These are phyloP conservation scores for Rhexocercosporidium sp. DNA, from an alignment of 2,329 filamentous ascomycete genomes.

Conservation along the genomic window DNA sequence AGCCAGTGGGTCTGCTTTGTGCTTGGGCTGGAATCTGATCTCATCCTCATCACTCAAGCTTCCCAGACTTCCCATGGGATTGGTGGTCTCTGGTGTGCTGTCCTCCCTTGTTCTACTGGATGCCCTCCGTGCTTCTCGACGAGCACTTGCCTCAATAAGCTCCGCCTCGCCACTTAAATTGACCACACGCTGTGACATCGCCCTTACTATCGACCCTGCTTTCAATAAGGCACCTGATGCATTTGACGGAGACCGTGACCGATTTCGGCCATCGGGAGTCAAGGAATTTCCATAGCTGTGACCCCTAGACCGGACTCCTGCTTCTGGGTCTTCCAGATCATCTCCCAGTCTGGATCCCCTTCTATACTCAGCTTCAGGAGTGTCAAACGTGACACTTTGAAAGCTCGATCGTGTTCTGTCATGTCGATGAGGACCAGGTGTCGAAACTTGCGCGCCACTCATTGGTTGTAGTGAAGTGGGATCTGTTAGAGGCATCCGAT, in stretches of 20 bases:
- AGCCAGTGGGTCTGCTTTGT: conserved; percentile 43
- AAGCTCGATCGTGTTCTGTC: conserved; percentile 53
- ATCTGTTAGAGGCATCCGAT: conserved; percentile 64
- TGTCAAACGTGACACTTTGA: conserved; percentile 58
- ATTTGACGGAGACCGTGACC: conserved; percentile 65
- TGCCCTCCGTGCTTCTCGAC: conserved; percentile 35
- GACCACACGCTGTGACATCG: conserved; percentile 96
- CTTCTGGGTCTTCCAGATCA: conserved; percentile 64
- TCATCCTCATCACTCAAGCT: conserved; percentile 37
- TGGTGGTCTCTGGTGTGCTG: conserved; percentile 18
- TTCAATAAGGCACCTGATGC: conserved; percentile 68
- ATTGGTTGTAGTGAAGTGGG: conserved; percentile 60
- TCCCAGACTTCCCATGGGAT: conserved; percentile 18
- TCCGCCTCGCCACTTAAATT: conserved; percentile 95
- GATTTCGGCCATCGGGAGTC: conserved; percentile 52
- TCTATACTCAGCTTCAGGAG: conserved; percentile 34
- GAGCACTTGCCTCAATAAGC: conserved; percentile 68
- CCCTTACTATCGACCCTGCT: conserved; percentile 77
- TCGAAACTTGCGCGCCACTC: conserved; percentile 48
- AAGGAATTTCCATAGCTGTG: conserved; percentile 63
- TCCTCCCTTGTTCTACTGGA: conserved; percentile 13
- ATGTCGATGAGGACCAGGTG: conserved; percentile 49
- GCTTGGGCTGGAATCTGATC: conserved; percentile 32
- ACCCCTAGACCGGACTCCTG: conserved; percentile 56
- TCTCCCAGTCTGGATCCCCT: conserved; percentile 61